These are phyloP conservation scores for Xanthoceras sorbifolium DNA, from an alignment of 345 rosid genomes.

Conservation along the genomic window DNA sequence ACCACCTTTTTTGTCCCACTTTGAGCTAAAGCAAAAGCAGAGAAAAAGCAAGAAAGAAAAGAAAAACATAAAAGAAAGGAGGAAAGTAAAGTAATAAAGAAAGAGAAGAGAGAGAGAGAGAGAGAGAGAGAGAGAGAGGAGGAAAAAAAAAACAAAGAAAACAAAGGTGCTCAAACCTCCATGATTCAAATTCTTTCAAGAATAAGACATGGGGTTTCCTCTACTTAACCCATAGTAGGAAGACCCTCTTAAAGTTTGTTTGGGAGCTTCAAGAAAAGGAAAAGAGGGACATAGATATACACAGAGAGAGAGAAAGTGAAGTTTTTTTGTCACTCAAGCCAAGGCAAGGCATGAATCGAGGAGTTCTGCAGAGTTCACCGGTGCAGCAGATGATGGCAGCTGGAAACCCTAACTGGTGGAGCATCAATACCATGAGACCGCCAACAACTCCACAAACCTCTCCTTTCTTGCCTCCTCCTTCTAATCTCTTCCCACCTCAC, in stretches of 20 bases:
- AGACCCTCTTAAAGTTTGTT: slow-evolving; percentile 56
- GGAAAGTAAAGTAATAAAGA: slow-evolving; percentile 29
- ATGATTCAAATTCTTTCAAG: slow-evolving; percentile 52
- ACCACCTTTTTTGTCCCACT: slow-evolving; percentile 77
- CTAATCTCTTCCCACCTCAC: slow-evolving; percentile 41
- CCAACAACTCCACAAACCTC: slow-evolving; percentile 45
- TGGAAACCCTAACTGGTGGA: slow-evolving; percentile 92
- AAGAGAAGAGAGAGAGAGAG: slow-evolving; percentile 41
- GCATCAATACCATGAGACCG: slow-evolving; percentile 62
- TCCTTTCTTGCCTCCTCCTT: slow-evolving; percentile 39
- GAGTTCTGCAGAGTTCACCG: slow-evolving; percentile 74
- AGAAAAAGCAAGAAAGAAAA: slow-evolving; percentile 49
- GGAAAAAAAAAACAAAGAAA: slow-evolving; percentile 33
- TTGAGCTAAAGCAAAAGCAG: slow-evolving; percentile 86
- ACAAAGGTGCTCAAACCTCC: slow-evolving; percentile 45
- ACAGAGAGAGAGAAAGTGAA: slow-evolving; percentile 8
- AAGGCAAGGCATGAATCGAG: slow-evolving; percentile 58
- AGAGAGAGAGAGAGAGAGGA: slow-evolving; percentile 23
- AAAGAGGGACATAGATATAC: background rate
- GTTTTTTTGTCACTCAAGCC: background rate
- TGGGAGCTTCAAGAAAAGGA: slow-evolving; percentile 35
- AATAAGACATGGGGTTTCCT: slow-evolving; percentile 15
- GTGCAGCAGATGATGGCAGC: slow-evolving; percentile 72
- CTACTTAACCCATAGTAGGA: slow-evolving; percentile 46
- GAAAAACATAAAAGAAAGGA: slow-evolving; percentile 37